Base-by-base conservation (phyloP, 208 protist genomes). In the Acanthamoeba sp. region DNA sequence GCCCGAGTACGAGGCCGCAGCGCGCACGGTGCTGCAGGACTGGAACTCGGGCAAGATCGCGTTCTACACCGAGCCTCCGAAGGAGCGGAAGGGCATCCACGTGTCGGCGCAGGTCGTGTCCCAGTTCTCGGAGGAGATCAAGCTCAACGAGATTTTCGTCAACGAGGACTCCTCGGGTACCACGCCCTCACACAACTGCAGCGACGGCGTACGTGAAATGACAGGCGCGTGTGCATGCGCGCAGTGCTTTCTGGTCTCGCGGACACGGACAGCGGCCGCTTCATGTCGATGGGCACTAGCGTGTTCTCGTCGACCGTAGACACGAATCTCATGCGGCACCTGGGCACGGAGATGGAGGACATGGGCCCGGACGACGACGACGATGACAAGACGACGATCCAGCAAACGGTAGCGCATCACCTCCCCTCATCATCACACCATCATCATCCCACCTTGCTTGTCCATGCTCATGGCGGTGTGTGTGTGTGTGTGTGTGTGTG, bases 21-120 rank as follows among this genome's bases (percentile, higher is more conserved):
- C 98, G 36, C 95, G 97, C n/a, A 97, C 98, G 95, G 97, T 99
- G 42, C 94, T 99, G 27, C 95, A 98, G 48, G 98, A 99, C 95
- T 99, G 98, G 98, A 99, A 99, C 94, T 96, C 98, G 71, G 99
- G 99, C 78, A 97, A 97, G 69, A 99, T 99, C 88, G 96, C 97
- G 42, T 99, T 99, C 97, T 99, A 99, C 97, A 99, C 98, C 6
- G 91, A 98, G 22, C 98, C 99, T 40, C 98, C 99, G 12, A 14
- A 42, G 38, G 91, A 93, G 45, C 18, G 52, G 32, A 36, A 96
- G 34, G 94, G 87, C 57, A 91, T 95, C 48, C 94, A 96, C 40
- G 71, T 95, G 27, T 76, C 91, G 78, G 91, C 89, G 69, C 27
- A 62, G 29, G 27, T 91, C n/a, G 94, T 92, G 9, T 87, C 78